Percentiles rank a stretch among this genome's conserved stretches.
Conservation (phyloP, 225 moss, liverwort and hornwort genomes). For the Thuidium tamariscinum region DNA sequence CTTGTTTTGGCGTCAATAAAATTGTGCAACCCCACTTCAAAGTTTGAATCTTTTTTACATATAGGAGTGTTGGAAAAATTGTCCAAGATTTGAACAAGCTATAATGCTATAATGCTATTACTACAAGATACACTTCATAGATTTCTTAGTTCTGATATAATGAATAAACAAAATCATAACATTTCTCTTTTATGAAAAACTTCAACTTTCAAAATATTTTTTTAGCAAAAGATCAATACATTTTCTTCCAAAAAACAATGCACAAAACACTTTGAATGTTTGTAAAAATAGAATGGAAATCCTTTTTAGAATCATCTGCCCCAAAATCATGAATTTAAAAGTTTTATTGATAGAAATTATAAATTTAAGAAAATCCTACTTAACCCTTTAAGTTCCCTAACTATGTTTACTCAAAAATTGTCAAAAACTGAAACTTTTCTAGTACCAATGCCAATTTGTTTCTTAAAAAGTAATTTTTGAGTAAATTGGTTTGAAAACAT, state of each 20-base stretch:
- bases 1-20: no score
- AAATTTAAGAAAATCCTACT: not conserved
- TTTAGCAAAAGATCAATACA: not conserved
- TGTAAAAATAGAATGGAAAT: not conserved
- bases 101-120: no score
- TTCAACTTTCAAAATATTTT: not conserved
- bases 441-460: no score
- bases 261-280: not conserved
- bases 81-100: no score
- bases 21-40: no score
- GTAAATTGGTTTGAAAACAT: no score
- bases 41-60: no score
- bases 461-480: no score
- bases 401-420: no score
- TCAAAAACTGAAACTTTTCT: no score
- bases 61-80: no score
- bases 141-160: not conserved
- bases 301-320: not conserved
- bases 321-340: not conserved
- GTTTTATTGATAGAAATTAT: not conserved
- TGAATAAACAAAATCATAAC: not conserved
- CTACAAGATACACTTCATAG: not conserved
- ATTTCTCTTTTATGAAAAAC: not conserved
- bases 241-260: not conserved
- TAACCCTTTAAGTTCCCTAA: no score